These are phyloP conservation scores for Dioszegia hungarica DNA, from an alignment of 768 basidiomycete genomes.

Conservation along the genomic window DNA sequence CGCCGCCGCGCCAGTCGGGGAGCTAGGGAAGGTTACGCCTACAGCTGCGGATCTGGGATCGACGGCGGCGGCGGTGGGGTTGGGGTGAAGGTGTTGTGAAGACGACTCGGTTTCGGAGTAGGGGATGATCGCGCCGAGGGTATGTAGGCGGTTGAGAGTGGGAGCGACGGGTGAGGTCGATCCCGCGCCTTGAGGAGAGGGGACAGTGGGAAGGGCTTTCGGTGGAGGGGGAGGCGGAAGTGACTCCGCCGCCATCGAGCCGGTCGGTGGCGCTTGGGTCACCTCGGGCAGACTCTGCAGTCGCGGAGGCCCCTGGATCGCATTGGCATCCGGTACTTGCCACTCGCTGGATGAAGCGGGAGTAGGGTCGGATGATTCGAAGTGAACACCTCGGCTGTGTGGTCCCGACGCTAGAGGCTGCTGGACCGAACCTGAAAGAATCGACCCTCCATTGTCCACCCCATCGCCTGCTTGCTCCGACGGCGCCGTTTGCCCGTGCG, in stretches of 20 bases:
- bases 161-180: slow-evolving; percentile 4
- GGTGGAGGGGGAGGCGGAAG: not conserved
- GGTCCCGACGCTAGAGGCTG: not conserved
- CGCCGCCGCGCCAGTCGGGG: slow-evolving; percentile 25
- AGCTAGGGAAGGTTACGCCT: slow-evolving; percentile 13
- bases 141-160: not conserved
- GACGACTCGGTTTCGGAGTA: not conserved
- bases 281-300: no score
- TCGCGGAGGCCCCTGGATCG: no score
- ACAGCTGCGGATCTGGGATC: not conserved
- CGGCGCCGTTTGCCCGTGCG: no score
- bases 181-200: not conserved
- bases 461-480: no score
- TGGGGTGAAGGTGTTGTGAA: no score
- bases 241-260: not conserved
- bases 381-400: not conserved
- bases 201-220: not conserved
- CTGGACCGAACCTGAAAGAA: no score
- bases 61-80: no score
- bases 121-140: not conserved
- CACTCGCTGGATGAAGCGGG: no score
- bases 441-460: no score
- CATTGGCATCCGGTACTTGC: no score
- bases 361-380: no score
- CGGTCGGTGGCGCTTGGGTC: not conserved